Conservation (phyloP, 352 stramenopile genomes). For the Globisporangium paddicum region DNA sequence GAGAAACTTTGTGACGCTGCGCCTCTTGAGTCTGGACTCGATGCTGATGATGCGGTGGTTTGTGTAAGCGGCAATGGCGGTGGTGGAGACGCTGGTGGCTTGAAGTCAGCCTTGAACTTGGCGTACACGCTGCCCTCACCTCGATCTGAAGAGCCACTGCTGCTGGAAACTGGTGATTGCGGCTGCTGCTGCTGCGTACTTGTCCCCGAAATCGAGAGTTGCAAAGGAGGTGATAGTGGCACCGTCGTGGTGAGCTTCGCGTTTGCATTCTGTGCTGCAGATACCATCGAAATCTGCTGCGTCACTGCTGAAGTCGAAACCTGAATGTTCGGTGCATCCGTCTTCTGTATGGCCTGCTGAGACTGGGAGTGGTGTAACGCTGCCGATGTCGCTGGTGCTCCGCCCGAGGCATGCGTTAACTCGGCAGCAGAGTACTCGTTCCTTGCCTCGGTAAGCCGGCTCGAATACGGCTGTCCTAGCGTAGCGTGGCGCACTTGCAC, state of each 20-base stretch:
- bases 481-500: constrained; percentile 70
- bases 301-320: neutral
- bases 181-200: constrained; percentile 3
- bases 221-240: neutral
- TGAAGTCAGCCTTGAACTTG: constrained; percentile 12
- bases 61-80: constrained; percentile 12
- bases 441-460: constrained; percentile 7
- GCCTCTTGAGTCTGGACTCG: constrained; percentile 8
- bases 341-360: neutral
- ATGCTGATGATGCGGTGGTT: neutral
- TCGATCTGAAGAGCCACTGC: constrained; percentile 1
- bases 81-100: neutral
- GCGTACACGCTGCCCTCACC: neutral
- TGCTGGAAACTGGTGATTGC: constrained; percentile 10
- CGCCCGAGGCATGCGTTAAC: neutral
- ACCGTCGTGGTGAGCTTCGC: neutral
- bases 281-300: neutral
- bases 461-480: constrained; percentile 16
- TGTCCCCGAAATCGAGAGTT: neutral
- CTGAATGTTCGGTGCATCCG: neutral
- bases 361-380: constrained; percentile 5
- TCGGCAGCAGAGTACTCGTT: constrained; percentile 1
- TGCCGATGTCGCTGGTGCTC: neutral
- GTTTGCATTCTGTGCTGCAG: neutral
- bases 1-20: neutral